These are phyloP conservation scores for Cercospora sp. DNA, from an alignment of 2,329 filamentous ascomycete genomes.

Conservation along the genomic window DNA sequence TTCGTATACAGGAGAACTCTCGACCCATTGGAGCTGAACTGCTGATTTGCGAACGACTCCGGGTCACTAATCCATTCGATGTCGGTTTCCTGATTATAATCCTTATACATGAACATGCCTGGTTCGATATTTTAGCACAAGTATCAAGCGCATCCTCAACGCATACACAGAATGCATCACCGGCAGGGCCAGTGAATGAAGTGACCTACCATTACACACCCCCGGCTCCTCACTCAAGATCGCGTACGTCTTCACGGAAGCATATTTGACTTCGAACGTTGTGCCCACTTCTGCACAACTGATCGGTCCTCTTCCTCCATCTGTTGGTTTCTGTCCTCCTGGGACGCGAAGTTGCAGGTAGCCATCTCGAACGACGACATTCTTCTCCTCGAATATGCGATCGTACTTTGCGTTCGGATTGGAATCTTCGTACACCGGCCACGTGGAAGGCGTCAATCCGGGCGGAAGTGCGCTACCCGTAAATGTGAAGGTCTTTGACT, in stretches of 20 bases:
- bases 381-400: background rate
- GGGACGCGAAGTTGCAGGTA: slow-evolving; percentile 21
- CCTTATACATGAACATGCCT: slow-evolving; percentile 28
- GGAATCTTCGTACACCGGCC: slow-evolving; percentile 6
- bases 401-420: slow-evolving; percentile 7
- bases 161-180: background rate
- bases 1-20: slow-evolving; percentile 26
- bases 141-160: background rate
- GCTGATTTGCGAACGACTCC: slow-evolving; percentile 22
- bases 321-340: slow-evolving; percentile 14
- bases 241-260: slow-evolving; percentile 23
- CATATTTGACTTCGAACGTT: slow-evolving; percentile 20
- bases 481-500: slow-evolving; percentile 13
- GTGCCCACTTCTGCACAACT: slow-evolving; percentile 22
- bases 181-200: background rate
- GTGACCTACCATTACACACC: slow-evolving; percentile 19
- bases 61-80: slow-evolving; percentile 31
- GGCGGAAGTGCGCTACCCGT: slow-evolving; percentile 7
- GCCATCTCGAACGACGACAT: slow-evolving; percentile 16
- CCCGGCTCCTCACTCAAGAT: slow-evolving; percentile 13
- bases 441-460: background rate
- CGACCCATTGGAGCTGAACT: slow-evolving; percentile 11
- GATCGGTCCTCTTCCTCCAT: slow-evolving; percentile 13
- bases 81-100: slow-evolving; percentile 28
- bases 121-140: background rate